Conservation (phyloP, 768 basidiomycete genomes). For the Hemileccinum impolitum region DNA sequence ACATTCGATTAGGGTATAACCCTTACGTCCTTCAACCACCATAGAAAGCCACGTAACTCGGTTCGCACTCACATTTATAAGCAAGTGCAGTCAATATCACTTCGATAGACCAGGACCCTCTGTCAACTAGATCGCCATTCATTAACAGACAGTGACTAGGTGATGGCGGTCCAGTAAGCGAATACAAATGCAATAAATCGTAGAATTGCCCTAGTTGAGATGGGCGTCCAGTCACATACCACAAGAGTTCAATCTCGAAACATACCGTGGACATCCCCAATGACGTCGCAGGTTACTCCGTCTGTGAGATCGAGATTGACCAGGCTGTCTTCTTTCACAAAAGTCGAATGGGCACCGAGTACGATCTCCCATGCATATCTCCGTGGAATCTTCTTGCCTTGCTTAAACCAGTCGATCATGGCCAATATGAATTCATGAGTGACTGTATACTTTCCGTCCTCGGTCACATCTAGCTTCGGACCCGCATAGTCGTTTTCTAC, state of each 20-base stretch:
- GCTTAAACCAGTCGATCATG: conserved; percentile 93
- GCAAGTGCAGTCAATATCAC: conserved; percentile 92
- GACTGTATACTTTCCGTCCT: conserved; percentile 69
- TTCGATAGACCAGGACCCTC: conserved; percentile 94
- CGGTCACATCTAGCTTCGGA: conserved; percentile 58
- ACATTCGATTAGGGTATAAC: conserved; percentile 88
- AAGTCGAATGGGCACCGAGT: conserved; percentile 74
- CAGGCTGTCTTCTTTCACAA: conserved; percentile 76
- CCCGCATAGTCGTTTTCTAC: conserved; percentile 72
- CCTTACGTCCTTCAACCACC: conserved; percentile 44
- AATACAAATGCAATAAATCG: conserved; percentile 84
- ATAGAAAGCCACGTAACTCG: not conserved
- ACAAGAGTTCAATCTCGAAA: conserved; percentile 3
- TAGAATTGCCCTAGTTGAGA: conserved; percentile 79
- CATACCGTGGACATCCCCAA: conserved; percentile 93
- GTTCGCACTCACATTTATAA: conserved; percentile 72
- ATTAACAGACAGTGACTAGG: conserved; percentile 84
- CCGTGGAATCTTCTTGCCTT: conserved; percentile 86
- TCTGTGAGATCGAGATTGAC: conserved; percentile 73
- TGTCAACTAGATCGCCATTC: conserved; percentile 96
- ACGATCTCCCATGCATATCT: conserved; percentile 96
- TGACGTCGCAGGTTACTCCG: conserved; percentile 84
- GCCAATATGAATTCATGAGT: conserved; percentile 73
- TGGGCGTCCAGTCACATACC: not conserved
- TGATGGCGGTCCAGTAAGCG: conserved; percentile 80